These are phyloP conservation scores for Lodderomyces orthopsilosis DNA, from an alignment of 1,139 yeast species.

Conservation along the genomic window DNA sequence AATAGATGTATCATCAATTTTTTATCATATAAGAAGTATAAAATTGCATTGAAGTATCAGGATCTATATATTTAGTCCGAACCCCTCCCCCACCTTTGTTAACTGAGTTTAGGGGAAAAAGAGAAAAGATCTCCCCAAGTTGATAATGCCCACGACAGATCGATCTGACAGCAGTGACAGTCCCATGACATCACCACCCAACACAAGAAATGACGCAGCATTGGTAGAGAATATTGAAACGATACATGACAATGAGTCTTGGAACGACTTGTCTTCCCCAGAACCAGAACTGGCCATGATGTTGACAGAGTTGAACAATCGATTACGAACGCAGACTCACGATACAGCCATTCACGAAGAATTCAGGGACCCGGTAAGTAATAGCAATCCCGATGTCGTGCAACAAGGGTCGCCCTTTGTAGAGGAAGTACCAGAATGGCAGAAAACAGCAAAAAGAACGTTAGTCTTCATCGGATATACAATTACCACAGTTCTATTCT, in stretches of 20 bases:
- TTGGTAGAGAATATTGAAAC: background rate
- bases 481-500: slow-evolving; percentile 12
- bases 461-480: slow-evolving; percentile 13
- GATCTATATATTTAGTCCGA: no score
- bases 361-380: no score
- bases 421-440: background rate
- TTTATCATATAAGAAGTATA: no score
- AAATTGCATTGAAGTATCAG: no score
- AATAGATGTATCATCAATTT: background rate
- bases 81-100: no score
- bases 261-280: slow-evolving; percentile 7
- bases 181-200: background rate
- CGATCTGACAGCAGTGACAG: background rate
- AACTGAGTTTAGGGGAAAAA: no score
- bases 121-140: background rate
- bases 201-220: background rate
- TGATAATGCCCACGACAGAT: background rate
- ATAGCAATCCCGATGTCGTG: background rate
- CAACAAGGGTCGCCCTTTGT: background rate
- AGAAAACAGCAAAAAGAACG: slow-evolving; percentile 6
- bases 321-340: background rate
- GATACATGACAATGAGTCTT: background rate
- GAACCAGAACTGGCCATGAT: slow-evolving; percentile 6
- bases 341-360: background rate
- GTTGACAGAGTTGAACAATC: background rate